Base-by-base conservation (phyloP, 108 stramenopile species). In the Cylindrotheca closterium region DNA sequence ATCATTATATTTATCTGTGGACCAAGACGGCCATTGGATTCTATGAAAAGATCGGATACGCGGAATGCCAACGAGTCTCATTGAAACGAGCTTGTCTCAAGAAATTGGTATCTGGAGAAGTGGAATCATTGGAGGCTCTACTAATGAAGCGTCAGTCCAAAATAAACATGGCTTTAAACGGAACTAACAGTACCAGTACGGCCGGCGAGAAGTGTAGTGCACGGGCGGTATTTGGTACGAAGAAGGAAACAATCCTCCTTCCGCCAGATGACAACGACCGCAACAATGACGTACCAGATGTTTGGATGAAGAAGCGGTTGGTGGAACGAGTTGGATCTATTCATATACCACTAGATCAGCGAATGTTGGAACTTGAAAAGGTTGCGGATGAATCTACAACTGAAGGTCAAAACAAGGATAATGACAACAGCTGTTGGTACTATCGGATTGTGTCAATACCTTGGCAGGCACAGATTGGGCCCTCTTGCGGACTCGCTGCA, bases 1-100 rank as follows among this genome's bases (percentile, higher is more conserved):
- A 70, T 47, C 75, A 77, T 34, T 77, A 70, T 48, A 24, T 77
- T 19, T 77, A 77, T 45, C 56, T 77, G 5, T 77, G 75, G 75
- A 70, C 69, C 32, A 60, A 65, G 28, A 70, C 69, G 2, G 70
- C 68, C 19, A 60, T 70, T 27, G 46, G 49, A 15, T 77, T 77
- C 66, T 77, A 77, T 34, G 50, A 65, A 56, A 48, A 32, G 27
- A 50, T 58, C 27, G 75, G 75, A n/a, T 77, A 77, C 47, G n/a
- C 0, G 1, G n/a, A 46, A 19, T 45, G 60, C 32, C 58, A 70
- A 0, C 58, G 75, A 45, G 69, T 77, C 12, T 70, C 69, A 3
- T 37, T 77, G 31, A 51, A 77, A 49, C 56, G 75, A 15, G 58
- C 60, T 7, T 77, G 75, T 24, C 47, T 77, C 22, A 77, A 77